Evolutionary conservation across 2,329 filamentous ascomycete species (phyloP), one percentile per base, ranked within the genome.

Genomic region (Stagonosporopsis tanaceti): DNA sequence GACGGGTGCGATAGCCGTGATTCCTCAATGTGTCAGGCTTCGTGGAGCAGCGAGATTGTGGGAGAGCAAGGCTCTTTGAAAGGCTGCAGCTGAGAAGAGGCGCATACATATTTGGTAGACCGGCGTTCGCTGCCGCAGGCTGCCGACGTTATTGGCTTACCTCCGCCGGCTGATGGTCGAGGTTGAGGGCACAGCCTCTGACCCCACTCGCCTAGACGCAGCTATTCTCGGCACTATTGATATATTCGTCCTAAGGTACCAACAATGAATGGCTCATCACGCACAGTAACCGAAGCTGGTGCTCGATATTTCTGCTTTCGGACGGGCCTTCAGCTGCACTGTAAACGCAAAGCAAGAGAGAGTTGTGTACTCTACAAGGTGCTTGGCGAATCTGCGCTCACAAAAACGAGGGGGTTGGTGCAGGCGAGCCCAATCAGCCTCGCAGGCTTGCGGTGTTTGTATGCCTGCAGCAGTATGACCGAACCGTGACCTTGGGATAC

Each of bases 161-260:
- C 53, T 63, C 66, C 63, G 64, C 69, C 69, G 62, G 68, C 56
- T 63, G 53, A 48, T 45, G 50, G 40, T 51, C 61, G 59, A 54
- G 46, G 39, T 54, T 42, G 57, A 54, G 44, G 44, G 60, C 67
- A 67, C 64, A 68, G 68, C 66, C 67, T 65, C 60, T 50, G 30
- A 41, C 47, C 47, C 53, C 51, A 53, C 60, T 24, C 47, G 45
- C 53, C 52, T 20, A 37, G 48, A 47, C 14, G 45, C 34, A 50
- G 30, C 41, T 59, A 57, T 59, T 52, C 58, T 63, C 60, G 53
- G 59, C 55, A 52, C 54, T 53, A 51, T 20, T 38, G 30, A 48
- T 50, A 38, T 34, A 53, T 58, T 39, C 15, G 20, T 14, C 3
- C 24, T 42, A n/a, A 27, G 14, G 24, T 47, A 25, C 47, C 41